Base-by-base conservation (phyloP, 2,329 filamentous ascomycete species). In the Fusarium denticulatum region DNA sequence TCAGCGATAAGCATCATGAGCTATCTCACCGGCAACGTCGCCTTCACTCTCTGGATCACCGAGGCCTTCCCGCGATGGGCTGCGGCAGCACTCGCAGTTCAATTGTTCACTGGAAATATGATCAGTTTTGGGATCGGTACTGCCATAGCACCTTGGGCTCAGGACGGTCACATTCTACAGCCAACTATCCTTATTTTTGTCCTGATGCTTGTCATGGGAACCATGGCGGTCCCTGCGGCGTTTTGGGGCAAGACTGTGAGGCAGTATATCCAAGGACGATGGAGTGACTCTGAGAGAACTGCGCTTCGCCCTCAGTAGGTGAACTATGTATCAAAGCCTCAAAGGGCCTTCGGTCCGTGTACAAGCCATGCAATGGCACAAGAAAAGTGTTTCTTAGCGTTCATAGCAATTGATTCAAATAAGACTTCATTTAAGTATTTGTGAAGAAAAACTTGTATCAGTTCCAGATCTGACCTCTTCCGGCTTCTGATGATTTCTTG, bases 241-340 rank as follows among this genome's bases (percentile, higher is more conserved):
- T 76, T 76, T 16, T 76, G 73, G 71, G 73, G 73, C 0, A 59
- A 74, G 24, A 70, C 42, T 13, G 67, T 69, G 0, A 53, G 73
- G 7, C 73, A 76, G 43, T 76, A 64, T 32, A 76, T 76, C 13
- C 64, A 76, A 7, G 73, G 73, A 1, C 58, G 73, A 10, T 76
- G 71, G 73, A 75, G 71, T 14, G 63, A 72, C 12, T 76, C 67
- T 0, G 67, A 76, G 20, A 57, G 60, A 32, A 71, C 71, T 30
- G 73, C 73, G 8, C 61, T 76, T 0, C 71, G 73, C 2, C 73
- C 73, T 3, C 73, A 76, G n/a, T 76, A 36, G 34, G 45, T 5
- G 4, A 2, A 5, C 0, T 0, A 9, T 18, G 3, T 14, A 40
- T n/a, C 2, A 7, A 18, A n/a, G 3, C 11, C 28, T n/a, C 2